These are phyloP conservation scores for Eucalyptus dawsonii DNA, from an alignment of 345 rosid species.

Conservation along the genomic window DNA sequence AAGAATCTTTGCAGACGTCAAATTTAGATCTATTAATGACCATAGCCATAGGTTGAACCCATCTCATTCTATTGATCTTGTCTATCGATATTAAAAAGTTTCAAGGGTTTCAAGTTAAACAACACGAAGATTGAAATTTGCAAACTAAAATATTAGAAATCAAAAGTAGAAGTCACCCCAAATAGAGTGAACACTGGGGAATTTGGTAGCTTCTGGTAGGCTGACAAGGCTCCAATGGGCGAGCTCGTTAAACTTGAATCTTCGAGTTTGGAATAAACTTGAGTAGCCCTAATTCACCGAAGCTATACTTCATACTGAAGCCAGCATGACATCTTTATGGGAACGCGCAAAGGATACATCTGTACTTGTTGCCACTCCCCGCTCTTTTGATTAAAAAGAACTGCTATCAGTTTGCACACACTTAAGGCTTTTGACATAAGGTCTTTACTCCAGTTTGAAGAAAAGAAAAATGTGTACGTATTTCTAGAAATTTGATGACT, in stretches of 20 bases:
- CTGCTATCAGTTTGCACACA: no score
- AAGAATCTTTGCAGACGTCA: background rate
- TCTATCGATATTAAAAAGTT: background rate
- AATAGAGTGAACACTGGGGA: background rate
- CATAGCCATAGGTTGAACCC: background rate
- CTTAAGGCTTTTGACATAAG: background rate
- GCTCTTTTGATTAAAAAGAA: no score
- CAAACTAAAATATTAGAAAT: background rate
- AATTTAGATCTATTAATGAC: background rate
- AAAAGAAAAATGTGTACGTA: background rate
- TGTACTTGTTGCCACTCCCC: background rate
- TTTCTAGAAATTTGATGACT: background rate
- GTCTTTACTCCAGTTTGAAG: background rate
- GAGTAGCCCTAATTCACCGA: background rate
- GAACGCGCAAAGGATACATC: background rate
- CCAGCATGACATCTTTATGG: background rate
- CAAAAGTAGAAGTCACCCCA: no score
- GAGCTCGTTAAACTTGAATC: background rate
- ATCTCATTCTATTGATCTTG: background rate
- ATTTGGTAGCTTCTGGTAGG: background rate
- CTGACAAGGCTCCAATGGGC: background rate
- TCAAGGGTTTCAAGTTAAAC: background rate
- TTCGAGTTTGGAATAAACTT: background rate
- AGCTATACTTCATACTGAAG: background rate
- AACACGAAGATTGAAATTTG: background rate